Evolutionary conservation across 805 yeast species (phyloP), one percentile per base, ranked within the genome.

Genomic region (Nakazawaea ambrosiae): DNA sequence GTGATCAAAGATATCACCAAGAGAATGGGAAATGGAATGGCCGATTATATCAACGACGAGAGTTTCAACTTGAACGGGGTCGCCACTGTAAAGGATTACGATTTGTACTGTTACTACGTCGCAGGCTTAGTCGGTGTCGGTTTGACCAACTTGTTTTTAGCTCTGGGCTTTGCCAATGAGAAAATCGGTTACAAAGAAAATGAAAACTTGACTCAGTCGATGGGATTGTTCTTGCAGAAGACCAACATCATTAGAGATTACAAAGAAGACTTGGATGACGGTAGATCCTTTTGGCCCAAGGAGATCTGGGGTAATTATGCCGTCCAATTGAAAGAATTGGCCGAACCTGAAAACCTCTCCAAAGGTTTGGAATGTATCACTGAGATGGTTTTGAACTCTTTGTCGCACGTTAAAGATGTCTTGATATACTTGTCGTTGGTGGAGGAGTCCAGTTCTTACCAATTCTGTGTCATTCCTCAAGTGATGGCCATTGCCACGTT

Each of bases 101-200:
- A 92, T 55, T 67, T 81, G 44, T 92, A 92, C 66, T 92, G 99
- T 61, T 89, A 89, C 61, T 86, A 89, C 53, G 99, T 92, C 42
- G 98, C 99, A 2, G 99, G 98, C 2, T 68, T 92, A 37, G 97
- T 92, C 28, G 98, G 99, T 40, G 96, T 88, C 54, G 98, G 98
- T 3, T 68, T 88, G 48, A 88, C 97, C 9, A 74, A 82, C 45
- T 66, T 92, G 59, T 75, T 87, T 50, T 81, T 84, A 15, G 68
- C 77, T 30, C 95, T 96, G 20, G 57, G 67, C 12, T 87, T 85
- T 53, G 83, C 84, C 27, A 73, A 77, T 39, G 55, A 65, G 1
- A 66, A 66, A 19, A 59, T 78, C 20, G 39, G 31, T 4, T 11
- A 12, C 31, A 54, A 63, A n/a, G 70, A 77, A 39, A 65, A 75